Evolutionary conservation across 192 early-diverging fungal genomes (phyloP).

Genomic region (Rhizophagus sp.): DNA sequence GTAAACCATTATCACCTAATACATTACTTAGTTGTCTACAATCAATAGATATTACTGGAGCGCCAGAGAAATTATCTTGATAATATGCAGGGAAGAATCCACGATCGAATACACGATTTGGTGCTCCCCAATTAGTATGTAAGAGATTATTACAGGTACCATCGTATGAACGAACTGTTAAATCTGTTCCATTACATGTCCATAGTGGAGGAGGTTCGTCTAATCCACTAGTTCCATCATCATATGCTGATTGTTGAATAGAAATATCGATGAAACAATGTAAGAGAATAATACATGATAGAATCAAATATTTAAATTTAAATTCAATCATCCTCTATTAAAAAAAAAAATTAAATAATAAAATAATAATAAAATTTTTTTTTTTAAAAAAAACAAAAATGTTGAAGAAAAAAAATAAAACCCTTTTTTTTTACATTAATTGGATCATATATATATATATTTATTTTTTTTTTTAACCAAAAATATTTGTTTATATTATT

Average conservation of each 20-base stretch:
- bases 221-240: not conserved
- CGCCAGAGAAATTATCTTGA: too few species aligned
- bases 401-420: too few species aligned
- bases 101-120: not conserved
- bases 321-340: not conserved
- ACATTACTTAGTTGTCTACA: not conserved
- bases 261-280: not conserved
- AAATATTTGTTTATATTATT: too few species aligned
- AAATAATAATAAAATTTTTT: too few species aligned
- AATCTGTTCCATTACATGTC: not conserved
- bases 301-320: not conserved
- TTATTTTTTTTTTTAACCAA: too few species aligned
- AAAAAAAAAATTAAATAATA: not conserved
- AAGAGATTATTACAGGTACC: conserved; percentile 7
- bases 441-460: too few species aligned
- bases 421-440: too few species aligned
- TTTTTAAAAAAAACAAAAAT: too few species aligned
- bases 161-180: not conserved
- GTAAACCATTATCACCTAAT: not conserved
- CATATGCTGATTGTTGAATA: not conserved
- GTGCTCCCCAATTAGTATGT: not conserved
- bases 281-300: not conserved
- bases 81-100: not conserved
- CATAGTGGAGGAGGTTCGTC: not conserved
- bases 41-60: not conserved